These are phyloP conservation scores for Citrus sp. DNA, from an alignment of 345 rosid species.

Conservation along the genomic window DNA sequence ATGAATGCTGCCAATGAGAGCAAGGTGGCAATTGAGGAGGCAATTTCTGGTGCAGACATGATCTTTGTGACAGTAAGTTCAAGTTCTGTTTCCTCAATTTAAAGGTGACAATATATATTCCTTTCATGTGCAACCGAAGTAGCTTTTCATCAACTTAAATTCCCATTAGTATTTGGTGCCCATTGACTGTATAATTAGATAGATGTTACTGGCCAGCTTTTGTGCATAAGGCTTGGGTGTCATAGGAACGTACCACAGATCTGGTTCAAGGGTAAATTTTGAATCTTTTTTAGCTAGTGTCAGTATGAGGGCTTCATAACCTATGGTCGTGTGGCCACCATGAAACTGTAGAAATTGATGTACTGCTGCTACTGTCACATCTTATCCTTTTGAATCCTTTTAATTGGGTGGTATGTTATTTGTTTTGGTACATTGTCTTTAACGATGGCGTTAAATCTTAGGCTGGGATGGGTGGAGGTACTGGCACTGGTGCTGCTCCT, in stretches of 20 bases:
- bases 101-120: neutral
- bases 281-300: neutral
- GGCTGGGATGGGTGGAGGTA: constrained; percentile 99
- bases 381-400: too few species aligned
- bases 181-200: neutral
- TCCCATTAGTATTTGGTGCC: neutral
- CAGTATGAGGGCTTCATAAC: neutral
- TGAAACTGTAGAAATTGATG: too few species aligned
- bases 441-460: constrained; percentile 20
- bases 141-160: neutral
- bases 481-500: constrained; percentile 92
- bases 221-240: neutral
- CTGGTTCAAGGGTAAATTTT: neutral
- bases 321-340: too few species aligned
- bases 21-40: constrained; percentile 71
- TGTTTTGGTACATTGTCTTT: constrained; percentile 10
- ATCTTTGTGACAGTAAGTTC: constrained; percentile 87
- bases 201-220: neutral
- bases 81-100: neutral
- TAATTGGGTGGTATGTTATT: neutral
- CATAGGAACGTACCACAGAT: neutral
- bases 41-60: constrained; percentile 88
- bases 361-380: too few species aligned
- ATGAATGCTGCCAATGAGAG: constrained; percentile 94
- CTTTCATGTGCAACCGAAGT: neutral